These are phyloP conservation scores for Actinomortierella ambigua DNA, from an alignment of 371 early-diverging fungal species.

Conservation along the genomic window DNA sequence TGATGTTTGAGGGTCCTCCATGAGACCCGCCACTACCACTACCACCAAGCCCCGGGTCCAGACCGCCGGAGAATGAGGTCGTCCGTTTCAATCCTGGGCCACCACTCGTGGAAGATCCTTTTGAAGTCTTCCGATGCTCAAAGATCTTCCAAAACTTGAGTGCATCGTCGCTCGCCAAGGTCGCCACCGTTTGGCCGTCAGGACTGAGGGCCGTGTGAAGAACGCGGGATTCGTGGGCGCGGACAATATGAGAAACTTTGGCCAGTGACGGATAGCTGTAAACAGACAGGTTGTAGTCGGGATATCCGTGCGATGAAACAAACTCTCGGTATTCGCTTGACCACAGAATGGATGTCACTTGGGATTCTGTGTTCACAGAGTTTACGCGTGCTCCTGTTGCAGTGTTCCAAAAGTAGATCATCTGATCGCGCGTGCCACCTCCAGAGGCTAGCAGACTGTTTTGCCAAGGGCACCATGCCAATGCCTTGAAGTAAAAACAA, in stretches of 20 bases:
- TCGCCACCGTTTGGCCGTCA: conserved; percentile 92
- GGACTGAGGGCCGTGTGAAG: conserved; percentile 91
- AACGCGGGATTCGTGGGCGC: conserved; percentile 89
- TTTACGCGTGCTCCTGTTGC: conserved; percentile 67
- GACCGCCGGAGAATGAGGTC: too few species aligned
- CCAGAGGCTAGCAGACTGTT: conserved; percentile 92
- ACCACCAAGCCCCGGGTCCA: too few species aligned
- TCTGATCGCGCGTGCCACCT: conserved; percentile 93
- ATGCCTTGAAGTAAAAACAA: conserved; percentile 65
- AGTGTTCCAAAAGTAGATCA: conserved; percentile 96
- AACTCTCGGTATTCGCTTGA: conserved; percentile 94
- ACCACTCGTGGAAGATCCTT: too few species aligned
- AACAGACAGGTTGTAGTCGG: conserved; percentile 63
- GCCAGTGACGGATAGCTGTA: conserved; percentile 90
- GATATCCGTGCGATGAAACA: conserved; percentile 90
- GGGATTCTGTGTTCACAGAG: conserved; percentile 86
- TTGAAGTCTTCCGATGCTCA: conserved; percentile 39
- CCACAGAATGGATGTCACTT: conserved; percentile 95
- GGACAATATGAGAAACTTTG: conserved; percentile 75
- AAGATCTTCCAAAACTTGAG: conserved; percentile 98
- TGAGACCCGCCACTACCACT: too few species aligned
- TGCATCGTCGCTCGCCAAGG: conserved; percentile 94
- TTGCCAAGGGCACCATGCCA: conserved; percentile 99
- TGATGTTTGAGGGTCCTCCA: too few species aligned
- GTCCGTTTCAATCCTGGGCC: too few species aligned